Percentiles rank a stretch among this genome's conserved stretches.
Conservation (phyloP, 768 basidiomycete species). For the Xanthoconium purpureum region DNA sequence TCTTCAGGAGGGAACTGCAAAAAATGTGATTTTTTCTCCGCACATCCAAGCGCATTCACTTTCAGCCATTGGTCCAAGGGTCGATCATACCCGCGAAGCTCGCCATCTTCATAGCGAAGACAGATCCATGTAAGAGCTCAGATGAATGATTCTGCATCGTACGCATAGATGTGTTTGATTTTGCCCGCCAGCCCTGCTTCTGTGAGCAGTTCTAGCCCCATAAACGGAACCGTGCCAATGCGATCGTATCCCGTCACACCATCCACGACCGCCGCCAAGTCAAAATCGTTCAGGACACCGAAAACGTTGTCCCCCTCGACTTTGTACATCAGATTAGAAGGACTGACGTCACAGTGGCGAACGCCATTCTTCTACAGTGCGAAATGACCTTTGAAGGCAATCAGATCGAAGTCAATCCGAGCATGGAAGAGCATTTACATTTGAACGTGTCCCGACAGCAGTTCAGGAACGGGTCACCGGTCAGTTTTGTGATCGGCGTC, state of each 20-base stretch:
- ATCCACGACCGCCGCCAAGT: not conserved
- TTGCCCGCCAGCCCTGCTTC: not conserved
- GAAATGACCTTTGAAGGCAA: not conserved
- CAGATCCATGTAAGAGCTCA: not conserved
- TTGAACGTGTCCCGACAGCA: slow-evolving; percentile 3
- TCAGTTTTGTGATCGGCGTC: not conserved
- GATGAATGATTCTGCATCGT: not conserved
- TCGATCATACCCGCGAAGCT: not conserved
- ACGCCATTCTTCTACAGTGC: slow-evolving; percentile 3
- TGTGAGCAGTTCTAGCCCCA: not conserved
- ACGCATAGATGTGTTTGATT: not conserved
- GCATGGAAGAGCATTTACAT: not conserved
- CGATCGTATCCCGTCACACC: not conserved
- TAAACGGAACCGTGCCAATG: not conserved
- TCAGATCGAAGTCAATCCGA: not conserved
- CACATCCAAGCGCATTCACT: not conserved
- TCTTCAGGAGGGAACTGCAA: not conserved
- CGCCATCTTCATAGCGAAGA: not conserved
- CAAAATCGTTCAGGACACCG: not conserved
- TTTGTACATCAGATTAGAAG: slow-evolving; percentile 2
- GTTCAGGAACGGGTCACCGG: not conserved
- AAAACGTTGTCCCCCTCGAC: not conserved
- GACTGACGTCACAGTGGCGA: not conserved
- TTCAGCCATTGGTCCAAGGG: not conserved
- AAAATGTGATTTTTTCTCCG: not conserved